phyloP scores from a whole-genome alignment of 129 eudicot species.

The Flaveria ramosissima region DNA sequence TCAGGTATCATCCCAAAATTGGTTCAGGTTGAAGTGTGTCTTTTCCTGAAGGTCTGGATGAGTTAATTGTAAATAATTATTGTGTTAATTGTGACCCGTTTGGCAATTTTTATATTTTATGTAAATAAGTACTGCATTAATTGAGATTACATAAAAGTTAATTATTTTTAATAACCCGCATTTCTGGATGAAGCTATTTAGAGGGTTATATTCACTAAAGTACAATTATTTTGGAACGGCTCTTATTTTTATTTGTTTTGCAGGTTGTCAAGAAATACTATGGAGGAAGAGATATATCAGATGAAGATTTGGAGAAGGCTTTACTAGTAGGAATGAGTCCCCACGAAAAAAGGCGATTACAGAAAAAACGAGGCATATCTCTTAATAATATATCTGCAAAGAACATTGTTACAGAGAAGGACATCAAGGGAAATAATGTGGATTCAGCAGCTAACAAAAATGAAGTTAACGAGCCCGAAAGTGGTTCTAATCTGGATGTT shows the following conservation, averaged over 20 bases:
- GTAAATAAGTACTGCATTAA: neutral
- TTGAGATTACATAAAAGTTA: neutral
- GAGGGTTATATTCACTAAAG: neutral
- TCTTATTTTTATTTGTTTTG: conserved; percentile 7
- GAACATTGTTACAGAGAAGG: conserved; percentile 19
- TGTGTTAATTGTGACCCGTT: neutral
- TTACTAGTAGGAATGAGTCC: conserved; percentile 91
- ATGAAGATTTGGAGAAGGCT: conserved; percentile 79
- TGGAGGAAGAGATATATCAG: conserved; percentile 83
- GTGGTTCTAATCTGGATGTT: conserved; percentile 22
- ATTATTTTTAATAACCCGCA: neutral
- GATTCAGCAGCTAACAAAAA: conserved; percentile 19
- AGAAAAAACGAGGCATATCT: conserved; percentile 62
- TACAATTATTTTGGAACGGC: neutral
- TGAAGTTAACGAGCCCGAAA: conserved; percentile 27
- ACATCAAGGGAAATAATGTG: conserved; percentile 20
- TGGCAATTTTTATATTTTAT: neutral
- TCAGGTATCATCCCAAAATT: neutral
- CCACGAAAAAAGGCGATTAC: conserved; percentile 66
- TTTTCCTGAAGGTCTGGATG: neutral
- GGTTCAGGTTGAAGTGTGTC: neutral
- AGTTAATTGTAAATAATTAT: neutral
- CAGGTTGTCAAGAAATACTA: conserved; percentile 78
- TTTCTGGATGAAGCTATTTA: neutral
- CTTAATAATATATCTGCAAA: conserved; percentile 22